Conservation (phyloP, 495 filamentous ascomycete genomes). For the Parachaetomium inaequale region DNA sequence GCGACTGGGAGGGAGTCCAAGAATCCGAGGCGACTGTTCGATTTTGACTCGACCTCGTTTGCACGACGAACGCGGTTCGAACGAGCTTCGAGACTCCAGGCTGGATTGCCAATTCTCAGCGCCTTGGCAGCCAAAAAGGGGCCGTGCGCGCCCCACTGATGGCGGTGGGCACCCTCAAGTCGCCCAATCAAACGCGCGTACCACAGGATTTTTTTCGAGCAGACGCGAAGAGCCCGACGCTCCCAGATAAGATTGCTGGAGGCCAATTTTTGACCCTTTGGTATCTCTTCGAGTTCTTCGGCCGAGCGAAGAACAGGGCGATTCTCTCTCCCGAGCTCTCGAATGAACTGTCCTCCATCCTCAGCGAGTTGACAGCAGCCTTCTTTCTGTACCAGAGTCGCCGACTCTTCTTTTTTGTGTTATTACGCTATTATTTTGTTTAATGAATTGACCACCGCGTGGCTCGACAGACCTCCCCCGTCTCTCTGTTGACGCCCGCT, state of each 20-base stretch:
- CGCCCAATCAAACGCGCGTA: constrained; percentile 10
- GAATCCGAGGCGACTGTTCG: background rate
- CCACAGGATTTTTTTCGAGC: constrained; percentile 9
- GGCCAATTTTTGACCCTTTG: constrained; percentile 12
- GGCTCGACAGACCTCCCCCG: constrained; percentile 1
- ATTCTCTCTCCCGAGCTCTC: background rate
- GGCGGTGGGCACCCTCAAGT: background rate
- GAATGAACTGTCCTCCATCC: background rate
- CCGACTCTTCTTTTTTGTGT: constrained; percentile 16
- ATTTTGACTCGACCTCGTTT: too few relatives aligned
- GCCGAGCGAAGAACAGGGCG: background rate
- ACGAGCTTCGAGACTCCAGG: too few relatives aligned
- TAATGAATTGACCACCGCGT: constrained; percentile 21
- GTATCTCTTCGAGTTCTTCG: background rate
- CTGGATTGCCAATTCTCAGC: background rate
- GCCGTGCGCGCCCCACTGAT: background rate
- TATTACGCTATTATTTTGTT: constrained; percentile 13
- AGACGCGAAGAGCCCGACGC: background rate
- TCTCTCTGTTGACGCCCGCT: constrained; percentile 12
- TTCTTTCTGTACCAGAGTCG: constrained; percentile 8
- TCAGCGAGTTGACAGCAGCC: constrained; percentile 7
- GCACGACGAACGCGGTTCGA: too few relatives aligned
- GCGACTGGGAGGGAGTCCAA: background rate
- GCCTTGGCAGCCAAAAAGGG: background rate
- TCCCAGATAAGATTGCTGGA: background rate